These are phyloP conservation scores for Meyerozyma carpophila DNA, from an alignment of 1,139 yeast species.

Conservation along the genomic window DNA sequence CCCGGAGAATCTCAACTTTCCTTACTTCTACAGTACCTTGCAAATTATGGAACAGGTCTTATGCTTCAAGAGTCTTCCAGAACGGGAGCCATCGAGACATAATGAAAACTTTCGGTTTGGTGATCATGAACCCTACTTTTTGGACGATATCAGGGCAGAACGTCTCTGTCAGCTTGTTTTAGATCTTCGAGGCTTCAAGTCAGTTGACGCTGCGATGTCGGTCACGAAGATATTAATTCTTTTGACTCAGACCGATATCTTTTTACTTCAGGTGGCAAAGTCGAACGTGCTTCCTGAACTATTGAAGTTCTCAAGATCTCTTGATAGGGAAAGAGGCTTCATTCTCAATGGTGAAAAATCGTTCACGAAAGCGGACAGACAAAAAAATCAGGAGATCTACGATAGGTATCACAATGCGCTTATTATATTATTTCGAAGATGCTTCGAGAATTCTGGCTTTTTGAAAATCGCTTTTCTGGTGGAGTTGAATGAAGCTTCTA, in stretches of 20 bases:
- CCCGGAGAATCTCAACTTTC: conserved; percentile 29
- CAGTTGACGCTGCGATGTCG: conserved; percentile 44
- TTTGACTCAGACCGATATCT: conserved; percentile 41
- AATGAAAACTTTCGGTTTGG: neutral
- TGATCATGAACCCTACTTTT: conserved; percentile 8
- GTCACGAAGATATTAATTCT: conserved; percentile 49
- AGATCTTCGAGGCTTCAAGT: conserved; percentile 30
- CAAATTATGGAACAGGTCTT: conserved; percentile 45
- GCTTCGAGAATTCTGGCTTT: conserved; percentile 58
- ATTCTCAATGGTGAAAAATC: conserved; percentile 1
- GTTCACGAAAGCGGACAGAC: conserved; percentile 4
- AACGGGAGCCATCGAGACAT: conserved; percentile 14
- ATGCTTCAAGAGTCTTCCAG: conserved; percentile 40
- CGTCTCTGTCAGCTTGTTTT: conserved; percentile 41
- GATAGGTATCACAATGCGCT: conserved; percentile 12
- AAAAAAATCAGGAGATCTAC: conserved; percentile 7
- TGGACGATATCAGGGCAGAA: conserved; percentile 25
- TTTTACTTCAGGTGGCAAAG: conserved; percentile 34
- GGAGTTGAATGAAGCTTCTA: conserved; percentile 39
- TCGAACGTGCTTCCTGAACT: conserved; percentile 31
- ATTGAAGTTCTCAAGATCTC: conserved; percentile 10
- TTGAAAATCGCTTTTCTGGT: conserved; percentile 45
- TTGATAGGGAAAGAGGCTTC: conserved; percentile 4
- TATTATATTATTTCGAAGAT: conserved; percentile 54
- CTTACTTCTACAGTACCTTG: conserved; percentile 50